Evolutionary conservation across 23 red algal species (phyloP).

Genomic region (Chondrus crispus): DNA sequence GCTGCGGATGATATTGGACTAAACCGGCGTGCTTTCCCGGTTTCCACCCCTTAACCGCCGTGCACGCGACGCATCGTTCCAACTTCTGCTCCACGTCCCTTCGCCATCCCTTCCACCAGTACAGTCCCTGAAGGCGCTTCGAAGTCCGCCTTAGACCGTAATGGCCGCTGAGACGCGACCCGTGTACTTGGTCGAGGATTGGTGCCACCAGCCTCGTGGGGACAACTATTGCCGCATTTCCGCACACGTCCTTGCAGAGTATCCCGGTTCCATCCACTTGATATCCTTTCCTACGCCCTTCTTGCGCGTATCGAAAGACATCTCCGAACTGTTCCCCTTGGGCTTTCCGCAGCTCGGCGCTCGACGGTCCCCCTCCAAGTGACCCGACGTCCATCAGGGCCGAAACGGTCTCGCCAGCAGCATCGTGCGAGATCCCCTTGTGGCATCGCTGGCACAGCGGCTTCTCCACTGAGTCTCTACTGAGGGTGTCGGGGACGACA

Average conservation of each 20-base stretch:
- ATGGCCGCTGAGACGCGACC: neutral
- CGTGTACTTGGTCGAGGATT: neutral
- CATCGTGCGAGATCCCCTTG: neutral
- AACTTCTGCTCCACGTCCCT: neutral
- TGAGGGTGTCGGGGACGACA: neutral
- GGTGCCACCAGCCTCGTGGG: neutral
- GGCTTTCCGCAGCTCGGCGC: neutral
- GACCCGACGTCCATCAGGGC: neutral
- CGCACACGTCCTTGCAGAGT: neutral
- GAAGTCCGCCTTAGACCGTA: neutral
- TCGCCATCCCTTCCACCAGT: constrained; percentile 21
- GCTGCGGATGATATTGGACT: neutral
- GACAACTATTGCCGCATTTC: neutral
- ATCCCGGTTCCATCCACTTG: neutral
- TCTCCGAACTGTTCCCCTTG: neutral
- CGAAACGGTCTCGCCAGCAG: neutral
- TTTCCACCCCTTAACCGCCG: neutral
- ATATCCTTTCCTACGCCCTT: neutral
- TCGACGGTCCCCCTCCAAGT: neutral
- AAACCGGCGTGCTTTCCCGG: neutral
- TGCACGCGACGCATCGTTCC: neutral
- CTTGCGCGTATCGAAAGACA: neutral
- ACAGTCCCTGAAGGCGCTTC: neutral
- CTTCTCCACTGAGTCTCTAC: neutral
- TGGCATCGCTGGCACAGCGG: neutral